A percentile compares a stretch with the other conserved stretches of the same genome.
Evolutionary conservation across 179 eudicot genomes (phyloP).

Genomic region (Vitellaria paradoxa): DNA sequence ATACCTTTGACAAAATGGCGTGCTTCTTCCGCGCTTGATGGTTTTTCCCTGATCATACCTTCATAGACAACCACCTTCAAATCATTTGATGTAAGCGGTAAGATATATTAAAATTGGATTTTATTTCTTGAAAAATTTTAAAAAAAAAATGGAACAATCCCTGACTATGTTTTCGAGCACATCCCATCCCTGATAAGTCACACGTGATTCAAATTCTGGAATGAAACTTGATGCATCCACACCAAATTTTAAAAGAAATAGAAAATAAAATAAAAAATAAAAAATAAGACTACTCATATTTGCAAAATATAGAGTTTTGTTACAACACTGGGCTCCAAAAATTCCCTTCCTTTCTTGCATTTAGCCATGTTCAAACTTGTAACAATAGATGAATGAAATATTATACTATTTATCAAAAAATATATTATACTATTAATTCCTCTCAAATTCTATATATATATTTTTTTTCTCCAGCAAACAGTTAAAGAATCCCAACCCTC

Average conservation of each 20-base stretch:
- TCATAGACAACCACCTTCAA: conserved; percentile 93
- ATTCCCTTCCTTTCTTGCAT: not conserved
- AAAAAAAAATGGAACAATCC: not conserved
- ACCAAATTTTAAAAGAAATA: not conserved
- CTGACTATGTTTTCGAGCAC: not conserved
- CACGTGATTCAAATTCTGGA: not conserved
- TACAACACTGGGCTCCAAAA: not conserved
- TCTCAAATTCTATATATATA: not conserved
- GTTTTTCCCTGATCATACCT: conserved; percentile 82
- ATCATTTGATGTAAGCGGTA: conserved; percentile 23
- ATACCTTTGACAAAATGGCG: conserved; percentile 81
- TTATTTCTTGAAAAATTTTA: not conserved
- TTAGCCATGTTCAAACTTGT: not conserved
- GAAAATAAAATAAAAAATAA: not conserved
- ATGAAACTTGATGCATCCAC: not conserved
- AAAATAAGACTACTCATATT: not conserved
- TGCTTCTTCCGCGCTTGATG: conserved; percentile 83
- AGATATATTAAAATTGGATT: conserved; percentile 12
- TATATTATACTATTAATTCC: not conserved
- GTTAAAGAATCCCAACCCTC: not conserved
- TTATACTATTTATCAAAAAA: not conserved
- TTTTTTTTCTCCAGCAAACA: not conserved
- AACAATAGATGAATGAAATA: not conserved
- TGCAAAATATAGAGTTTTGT: not conserved
- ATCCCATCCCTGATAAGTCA: not conserved